Percentiles rank a stretch among this genome's conserved stretches.
Evolutionary conservation across 352 stramenopile species (phyloP).

Genomic region (Pythium brachiatum): DNA sequence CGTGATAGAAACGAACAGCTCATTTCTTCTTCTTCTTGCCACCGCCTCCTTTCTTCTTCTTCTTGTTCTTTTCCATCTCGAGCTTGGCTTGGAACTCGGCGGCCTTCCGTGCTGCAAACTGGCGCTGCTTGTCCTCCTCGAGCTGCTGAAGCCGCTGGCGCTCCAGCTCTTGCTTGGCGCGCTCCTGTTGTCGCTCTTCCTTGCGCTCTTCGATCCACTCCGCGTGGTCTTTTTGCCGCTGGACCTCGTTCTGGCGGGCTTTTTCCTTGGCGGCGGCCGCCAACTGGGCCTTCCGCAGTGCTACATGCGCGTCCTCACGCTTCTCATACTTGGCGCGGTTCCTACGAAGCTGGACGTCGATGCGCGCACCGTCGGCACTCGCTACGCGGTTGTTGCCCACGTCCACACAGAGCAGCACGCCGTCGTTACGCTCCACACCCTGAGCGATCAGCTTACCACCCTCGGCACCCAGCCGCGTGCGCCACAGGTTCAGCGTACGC

Average conservation of each 20-base stretch:
- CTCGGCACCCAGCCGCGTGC: conserved; percentile 61
- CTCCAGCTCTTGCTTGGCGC: conserved; percentile 16
- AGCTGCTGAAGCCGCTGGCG: conserved; percentile 46
- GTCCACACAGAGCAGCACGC: conserved; percentile 66
- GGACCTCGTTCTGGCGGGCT: conserved; percentile 40
- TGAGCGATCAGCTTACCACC: conserved; percentile 64
- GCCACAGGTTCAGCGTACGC: conserved; percentile 72
- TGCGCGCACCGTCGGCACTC: conserved; percentile 42
- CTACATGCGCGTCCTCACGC: conserved; percentile 46
- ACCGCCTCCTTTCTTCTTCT: conserved; percentile 57
- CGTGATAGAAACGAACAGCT: no score
- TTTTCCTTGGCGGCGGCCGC: conserved; percentile 49
- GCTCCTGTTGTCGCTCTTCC: conserved; percentile 47
- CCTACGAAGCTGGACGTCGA: conserved; percentile 45
- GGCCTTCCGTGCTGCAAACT: conserved; percentile 65
- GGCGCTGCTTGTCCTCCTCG: conserved; percentile 66
- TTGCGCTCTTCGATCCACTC: conserved; percentile 78
- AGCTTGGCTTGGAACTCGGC: conserved; percentile 65
- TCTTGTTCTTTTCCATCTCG: conserved; percentile 84
- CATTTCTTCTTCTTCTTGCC: conserved; percentile 55
- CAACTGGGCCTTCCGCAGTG: conserved; percentile 47
- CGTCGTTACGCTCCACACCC: conserved; percentile 48
- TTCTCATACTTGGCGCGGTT: conserved; percentile 36
- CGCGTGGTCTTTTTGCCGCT: conserved; percentile 60
- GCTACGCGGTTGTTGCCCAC: conserved; percentile 78